Base-by-base conservation (phyloP, 2,329 filamentous ascomycete genomes). In the Conoideocrella luteorostrata region DNA sequence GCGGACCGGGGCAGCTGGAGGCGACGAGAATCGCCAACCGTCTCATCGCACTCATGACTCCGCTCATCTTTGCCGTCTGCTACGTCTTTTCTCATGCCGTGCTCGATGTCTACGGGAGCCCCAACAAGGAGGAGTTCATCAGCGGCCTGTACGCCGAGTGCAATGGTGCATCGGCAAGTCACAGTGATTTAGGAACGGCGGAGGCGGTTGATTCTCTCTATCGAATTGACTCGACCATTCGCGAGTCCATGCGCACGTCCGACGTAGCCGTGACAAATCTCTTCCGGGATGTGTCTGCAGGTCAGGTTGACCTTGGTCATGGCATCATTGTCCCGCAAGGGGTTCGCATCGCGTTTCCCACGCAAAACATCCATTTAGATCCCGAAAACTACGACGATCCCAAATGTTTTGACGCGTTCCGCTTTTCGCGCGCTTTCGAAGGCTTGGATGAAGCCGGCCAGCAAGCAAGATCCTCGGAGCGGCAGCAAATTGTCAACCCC, bases 161-260 rank as follows among this genome's bases (percentile, higher is more conserved):
- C n/a, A n/a, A n/a, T n/a, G n/a, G n/a, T n/a, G n/a, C n/a, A n/a
- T n/a, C n/a, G n/a, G n/a, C n/a, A n/a, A n/a, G n/a, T n/a, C n/a
- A n/a, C n/a, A n/a, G n/a, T n/a, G n/a, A n/a, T n/a, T n/a, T n/a
- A n/a, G n/a, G n/a, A n/a, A n/a, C n/a, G n/a, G n/a, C n/a, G n/a
- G n/a, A n/a, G n/a, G n/a, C n/a, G n/a, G 15, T 34, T 17, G 35
- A 24, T 23, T 10, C 7, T 13, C 20, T 45, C 3, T 12, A 34
- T 22, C 36, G 37, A 9, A 22, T 40, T 17, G 43, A 45, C 18
- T 45, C 36, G 9, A 30, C 37, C 21, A 18, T 45, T 6, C 43
- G 43, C 13, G 43, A 45, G 33, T 40, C 36, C 12, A 45, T 45
- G 43, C 36, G 43, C 21, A 11, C 41, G 9, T 40, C 36, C 13